These are phyloP conservation scores for Pezicula radicicola DNA, from an alignment of 2,329 filamentous ascomycete species.

Conservation along the genomic window DNA sequence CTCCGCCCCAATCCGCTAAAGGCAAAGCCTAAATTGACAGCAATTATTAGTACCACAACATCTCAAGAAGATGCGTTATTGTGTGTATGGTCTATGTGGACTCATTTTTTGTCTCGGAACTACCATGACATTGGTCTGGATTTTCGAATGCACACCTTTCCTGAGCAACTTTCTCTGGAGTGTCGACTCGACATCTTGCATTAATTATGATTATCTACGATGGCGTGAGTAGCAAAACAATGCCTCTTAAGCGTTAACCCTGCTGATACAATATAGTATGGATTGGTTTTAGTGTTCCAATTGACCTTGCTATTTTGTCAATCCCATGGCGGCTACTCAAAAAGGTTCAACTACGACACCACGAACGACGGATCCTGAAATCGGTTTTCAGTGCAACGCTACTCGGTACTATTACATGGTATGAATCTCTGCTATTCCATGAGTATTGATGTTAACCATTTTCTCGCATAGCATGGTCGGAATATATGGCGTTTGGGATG, in stretches of 20 bases:
- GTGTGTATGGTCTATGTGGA: conserved; percentile 18
- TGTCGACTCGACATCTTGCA: conserved; percentile 16
- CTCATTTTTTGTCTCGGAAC: conserved; percentile 22
- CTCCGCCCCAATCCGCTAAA: not conserved
- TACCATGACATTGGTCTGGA: conserved; percentile 16
- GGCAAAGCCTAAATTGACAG: not conserved
- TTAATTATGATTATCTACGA: conserved; percentile 26
- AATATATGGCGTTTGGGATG: conserved; percentile 19
- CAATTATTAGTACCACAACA: conserved; percentile 18
- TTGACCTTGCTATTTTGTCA: conserved; percentile 23
- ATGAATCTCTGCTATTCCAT: not conserved
- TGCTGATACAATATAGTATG: conserved; percentile 16
- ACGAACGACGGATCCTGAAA: conserved; percentile 23
- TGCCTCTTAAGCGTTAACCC: not conserved
- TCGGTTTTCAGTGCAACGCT: conserved; percentile 26
- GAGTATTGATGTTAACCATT: not conserved
- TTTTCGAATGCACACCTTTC: conserved; percentile 24
- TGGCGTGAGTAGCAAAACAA: conserved; percentile 16
- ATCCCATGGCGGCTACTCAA: conserved; percentile 23
- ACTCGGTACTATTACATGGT: conserved; percentile 26
- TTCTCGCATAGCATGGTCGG: conserved; percentile 6
- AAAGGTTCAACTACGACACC: conserved; percentile 15
- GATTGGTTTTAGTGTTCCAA: conserved; percentile 23
- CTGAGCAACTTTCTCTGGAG: conserved; percentile 24
- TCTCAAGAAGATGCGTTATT: conserved; percentile 16